Base-by-base conservation (phyloP, 176 grass and related monocot genomes). In the Panicum miliaceum region DNA sequence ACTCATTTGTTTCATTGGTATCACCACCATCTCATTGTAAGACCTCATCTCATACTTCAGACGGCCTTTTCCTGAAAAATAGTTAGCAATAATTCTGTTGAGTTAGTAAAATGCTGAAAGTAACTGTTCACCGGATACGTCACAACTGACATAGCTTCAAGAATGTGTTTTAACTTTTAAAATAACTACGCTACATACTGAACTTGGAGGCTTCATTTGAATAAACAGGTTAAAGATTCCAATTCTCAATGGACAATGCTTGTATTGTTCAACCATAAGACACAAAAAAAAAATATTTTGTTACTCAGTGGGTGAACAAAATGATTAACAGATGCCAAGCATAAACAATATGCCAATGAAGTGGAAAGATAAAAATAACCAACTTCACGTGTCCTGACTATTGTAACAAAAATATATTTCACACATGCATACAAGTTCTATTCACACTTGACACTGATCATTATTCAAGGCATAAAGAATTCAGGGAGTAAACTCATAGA, bases 1-100 rank as follows among this genome's bases (percentile, higher is more conserved):
- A 50, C 75, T 92, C 96, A 98, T 98, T 64, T 95, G 80, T 54
- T 88, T 91, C 96, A 99, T 87, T n/a, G 80, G 89, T 19, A 64
- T 74, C 22, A 99, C 93, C 80, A 99, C 91, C 96, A 90, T 96
- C 81, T 98, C 91, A 54, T 94, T 86, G 70, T 98, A 93, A 70
- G 96, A 96, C 81, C 22, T 92, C 89, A 90, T 71, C 23, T 99
- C 93, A 11, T 90, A 96, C 77, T 92, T 96, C 85, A 94, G 62
- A 45, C 83, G 72, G 20, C 47, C 85, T 84, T 99, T 94, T 6
- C 91, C 91, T 98, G 82, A 69, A 52, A 88, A 41, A 47, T 3
- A 12, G 45, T 3, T 47, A 12, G 45, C 48, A 47, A 47, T 47
- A 10, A 6, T 46, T 48, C 57, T 64, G 36, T 54, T 53, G 57